Conservation (phyloP, 2,329 filamentous ascomycete genomes). For the Fusarium verticillioides region DNA sequence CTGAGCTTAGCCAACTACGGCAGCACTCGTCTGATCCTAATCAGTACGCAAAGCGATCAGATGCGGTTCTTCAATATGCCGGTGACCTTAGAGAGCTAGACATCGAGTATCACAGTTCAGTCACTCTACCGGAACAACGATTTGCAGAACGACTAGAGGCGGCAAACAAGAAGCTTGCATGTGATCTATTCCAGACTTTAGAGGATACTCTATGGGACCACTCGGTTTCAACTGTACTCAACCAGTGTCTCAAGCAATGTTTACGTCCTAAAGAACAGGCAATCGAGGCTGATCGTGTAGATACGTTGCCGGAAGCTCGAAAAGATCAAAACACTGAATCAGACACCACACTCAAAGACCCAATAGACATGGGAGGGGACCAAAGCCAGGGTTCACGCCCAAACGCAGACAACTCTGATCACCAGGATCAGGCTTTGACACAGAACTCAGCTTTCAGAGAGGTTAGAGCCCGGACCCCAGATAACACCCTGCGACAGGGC, state of each 20-base stretch:
- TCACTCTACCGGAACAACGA: accelerated
- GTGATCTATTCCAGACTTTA: not conserved
- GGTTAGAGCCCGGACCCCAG: too few species aligned
- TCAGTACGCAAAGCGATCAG: accelerated
- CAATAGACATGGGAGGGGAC: too few species aligned
- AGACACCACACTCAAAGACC: accelerated
- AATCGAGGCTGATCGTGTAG: accelerated
- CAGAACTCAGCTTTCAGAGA: not conserved
- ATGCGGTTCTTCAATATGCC: not conserved
- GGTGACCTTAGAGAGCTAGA: not conserved
- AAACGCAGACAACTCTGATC: accelerated
- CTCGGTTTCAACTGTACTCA: not conserved
- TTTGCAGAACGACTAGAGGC: not conserved
- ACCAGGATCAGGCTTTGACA: accelerated
- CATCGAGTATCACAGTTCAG: not conserved
- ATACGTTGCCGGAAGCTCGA: accelerated
- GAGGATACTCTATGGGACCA: not conserved
- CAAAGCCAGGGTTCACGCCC: accelerated
- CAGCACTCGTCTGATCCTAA: accelerated
- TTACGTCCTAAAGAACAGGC: not conserved
- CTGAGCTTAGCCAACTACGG: not conserved
- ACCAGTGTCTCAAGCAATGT: accelerated
- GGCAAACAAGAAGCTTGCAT: not conserved
- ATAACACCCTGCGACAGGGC: too few species aligned
- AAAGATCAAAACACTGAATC: accelerated